Percentiles rank a stretch among this genome's conserved stretches.
Evolutionary conservation across 2,329 filamentous ascomycete species (phyloP).

Genomic region (Nemania bipapillata): DNA sequence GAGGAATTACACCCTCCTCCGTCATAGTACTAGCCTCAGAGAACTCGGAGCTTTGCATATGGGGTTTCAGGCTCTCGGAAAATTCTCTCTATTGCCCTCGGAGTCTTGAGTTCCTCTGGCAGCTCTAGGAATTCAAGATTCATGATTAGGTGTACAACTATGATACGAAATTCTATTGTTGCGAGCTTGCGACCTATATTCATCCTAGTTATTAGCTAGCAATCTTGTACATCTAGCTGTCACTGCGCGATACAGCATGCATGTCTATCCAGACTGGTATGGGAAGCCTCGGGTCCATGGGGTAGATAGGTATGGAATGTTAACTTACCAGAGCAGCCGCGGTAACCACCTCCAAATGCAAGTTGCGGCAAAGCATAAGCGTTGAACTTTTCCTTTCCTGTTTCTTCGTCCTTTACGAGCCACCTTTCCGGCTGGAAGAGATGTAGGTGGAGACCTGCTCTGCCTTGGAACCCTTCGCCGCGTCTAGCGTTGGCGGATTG

Average conservation of each 20-base stretch:
- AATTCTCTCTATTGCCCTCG: constrained; percentile 30
- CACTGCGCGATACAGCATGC: neutral
- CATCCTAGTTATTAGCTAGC: neutral
- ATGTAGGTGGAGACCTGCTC: constrained; percentile 38
- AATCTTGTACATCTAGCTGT: neutral
- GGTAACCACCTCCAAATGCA: constrained; percentile 53
- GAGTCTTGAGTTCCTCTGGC: constrained; percentile 19
- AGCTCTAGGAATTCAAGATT: constrained; percentile 37
- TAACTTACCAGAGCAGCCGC: constrained; percentile 53
- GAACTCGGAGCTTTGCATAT: constrained; percentile 23
- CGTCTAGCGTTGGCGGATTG: neutral
- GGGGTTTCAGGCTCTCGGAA: constrained; percentile 33
- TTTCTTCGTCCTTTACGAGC: constrained; percentile 48
- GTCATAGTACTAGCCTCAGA: too few relatives aligned
- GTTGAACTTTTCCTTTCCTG: constrained; percentile 50
- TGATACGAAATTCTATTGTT: constrained; percentile 36
- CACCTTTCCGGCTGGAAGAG: constrained; percentile 56
- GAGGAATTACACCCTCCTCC: too few relatives aligned
- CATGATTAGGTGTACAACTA: constrained; percentile 32
- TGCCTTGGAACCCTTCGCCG: constrained; percentile 22
- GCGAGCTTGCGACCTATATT: constrained; percentile 37
- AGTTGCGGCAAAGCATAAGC: constrained; percentile 50
- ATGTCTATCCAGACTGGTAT: neutral
- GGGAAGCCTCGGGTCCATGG: neutral
- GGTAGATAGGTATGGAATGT: neutral